Conservation (phyloP, 169 alveolate genomes). For the Besnoitia besnoiti region DNA sequence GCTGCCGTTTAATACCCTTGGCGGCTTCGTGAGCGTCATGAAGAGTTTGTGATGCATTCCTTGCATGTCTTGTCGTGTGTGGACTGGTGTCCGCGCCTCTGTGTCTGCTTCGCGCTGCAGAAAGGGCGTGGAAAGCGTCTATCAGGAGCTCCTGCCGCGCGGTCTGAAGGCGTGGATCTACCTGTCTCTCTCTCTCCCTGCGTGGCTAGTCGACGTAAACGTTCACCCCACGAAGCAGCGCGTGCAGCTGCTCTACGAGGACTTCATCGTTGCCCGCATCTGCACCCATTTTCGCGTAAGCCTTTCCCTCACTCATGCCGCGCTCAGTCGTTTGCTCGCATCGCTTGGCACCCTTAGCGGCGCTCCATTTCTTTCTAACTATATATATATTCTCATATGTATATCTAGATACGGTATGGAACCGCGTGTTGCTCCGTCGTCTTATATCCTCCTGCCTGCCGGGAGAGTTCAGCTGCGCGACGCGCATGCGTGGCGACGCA, state of each 20-base stretch:
- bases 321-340: no score
- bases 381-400: no score
- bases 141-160: conserved; percentile 76
- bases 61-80: background rate
- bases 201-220: conserved; percentile 95
- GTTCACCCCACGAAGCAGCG: conserved; percentile 97
- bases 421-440: no score
- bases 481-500: no score
- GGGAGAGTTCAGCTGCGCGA: no score
- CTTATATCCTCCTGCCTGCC: no score
- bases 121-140: conserved; percentile 70
- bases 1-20: no score
- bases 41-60: no score
- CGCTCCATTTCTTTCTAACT: no score
- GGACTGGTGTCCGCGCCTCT: background rate
- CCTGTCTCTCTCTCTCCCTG: conserved; percentile 91
- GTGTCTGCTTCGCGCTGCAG: background rate
- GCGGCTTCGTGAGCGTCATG: no score
- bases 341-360: no score
- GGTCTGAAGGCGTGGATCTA: conserved; percentile 88
- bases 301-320: background rate
- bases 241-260: conserved; percentile 56
- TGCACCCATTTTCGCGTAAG: background rate
- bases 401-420: no score
- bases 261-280: conserved; percentile 14